Evolutionary conservation across 2,329 filamentous ascomycete genomes (phyloP), one percentile per base, ranked within the genome.

Genomic region (Penicillium sp.): DNA sequence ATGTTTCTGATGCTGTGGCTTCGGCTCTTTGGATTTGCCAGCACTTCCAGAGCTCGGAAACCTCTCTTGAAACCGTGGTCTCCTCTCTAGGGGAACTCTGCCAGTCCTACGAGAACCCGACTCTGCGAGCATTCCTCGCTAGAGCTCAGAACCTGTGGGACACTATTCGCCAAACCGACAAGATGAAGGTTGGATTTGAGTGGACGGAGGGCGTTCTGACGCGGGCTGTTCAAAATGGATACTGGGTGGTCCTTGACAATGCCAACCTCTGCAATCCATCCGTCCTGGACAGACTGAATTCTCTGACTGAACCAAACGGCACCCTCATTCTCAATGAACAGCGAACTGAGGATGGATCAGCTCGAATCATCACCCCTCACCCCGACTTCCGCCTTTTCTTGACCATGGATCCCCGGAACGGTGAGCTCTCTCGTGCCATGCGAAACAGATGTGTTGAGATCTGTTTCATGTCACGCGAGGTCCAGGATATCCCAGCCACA

Each of bases 221-320:
- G 42, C 86, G 90, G 60, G 92, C 93, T 37, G 77, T 97, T 9
- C 81, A 95, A 63, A 78, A 86, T 59, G 93, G 93, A 12, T 81
- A 90, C 53, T 98, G 93, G 93, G 78, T 98, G 15, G 85, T 98
- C 9, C 82, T 98, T 20, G 93, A 98, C 70, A 96, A 98, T 69
- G 93, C 95, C 52, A 98, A 98, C 64, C 80, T 98, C 49, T 98
- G 95, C 73, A 96, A 87, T 63, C 87, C 92, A 23, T 95, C 92
- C 6, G 93, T 98, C 1, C 79, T 98, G 8, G 93, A 98, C 70
- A 82, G 95, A 54, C 75, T 98, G 44, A 98, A 98, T 68, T 97
- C 93, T 0, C 75, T 98, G 7, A 84, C 97, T 6, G 93, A 98
- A 66, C 91, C 90, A 0, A 86, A 91, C 62, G 93, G 93, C 1